Base-by-base conservation (phyloP, 176 grass and related monocot species). In the Zea mays region DNA sequence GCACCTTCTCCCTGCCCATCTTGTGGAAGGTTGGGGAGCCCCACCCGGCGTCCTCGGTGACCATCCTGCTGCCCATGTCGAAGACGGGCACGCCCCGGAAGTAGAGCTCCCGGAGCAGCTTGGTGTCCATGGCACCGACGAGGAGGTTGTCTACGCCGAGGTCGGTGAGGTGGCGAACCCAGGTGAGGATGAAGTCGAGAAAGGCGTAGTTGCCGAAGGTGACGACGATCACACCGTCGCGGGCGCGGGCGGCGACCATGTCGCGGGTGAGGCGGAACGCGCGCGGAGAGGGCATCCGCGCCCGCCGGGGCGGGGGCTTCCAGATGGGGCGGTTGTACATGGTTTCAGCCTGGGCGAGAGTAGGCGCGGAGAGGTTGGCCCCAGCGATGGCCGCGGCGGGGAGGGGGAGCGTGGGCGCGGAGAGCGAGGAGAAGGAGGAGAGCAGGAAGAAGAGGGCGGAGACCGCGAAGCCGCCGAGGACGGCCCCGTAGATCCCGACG, bases 1-100 rank as follows among this genome's bases (percentile, higher is more conserved):
- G 86, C 38, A 95, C 92, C 81, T 99, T 99, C 84, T 99, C 92
- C 80, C 96, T 94, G 40, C 92, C 96, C 96, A 99, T 99, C 89
- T 89, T 95, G 69, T 99, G 96, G 87, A 99, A 99, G 35, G 85
- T 89, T 4, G 96, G 92, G n/a, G 92, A 90, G 5, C 96, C 96
- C 96, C 96, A 99, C 2, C 90, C 96, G 40, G 88, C 96, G 65
- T 99, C 92, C 74, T 89, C 82, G 35, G 96, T 95, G 72, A 62
- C 90, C 96, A 99, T 95, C 76, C 84, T 90, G 51, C 96, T 99
- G 35, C 83, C 96, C 92, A 99, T 99, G 80, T 95, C 87, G 68
- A 99, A 99, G 35, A 85, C 92, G 8, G 92, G 92, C 15, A 99
- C 77, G 4, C 96, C 92, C 65, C 86, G 88, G 81, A 82, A 79